Evolutionary conservation across 2,329 filamentous ascomycete genomes (phyloP), one percentile per base, ranked within the genome.

Genomic region (Microsporum ferrugineum): DNA sequence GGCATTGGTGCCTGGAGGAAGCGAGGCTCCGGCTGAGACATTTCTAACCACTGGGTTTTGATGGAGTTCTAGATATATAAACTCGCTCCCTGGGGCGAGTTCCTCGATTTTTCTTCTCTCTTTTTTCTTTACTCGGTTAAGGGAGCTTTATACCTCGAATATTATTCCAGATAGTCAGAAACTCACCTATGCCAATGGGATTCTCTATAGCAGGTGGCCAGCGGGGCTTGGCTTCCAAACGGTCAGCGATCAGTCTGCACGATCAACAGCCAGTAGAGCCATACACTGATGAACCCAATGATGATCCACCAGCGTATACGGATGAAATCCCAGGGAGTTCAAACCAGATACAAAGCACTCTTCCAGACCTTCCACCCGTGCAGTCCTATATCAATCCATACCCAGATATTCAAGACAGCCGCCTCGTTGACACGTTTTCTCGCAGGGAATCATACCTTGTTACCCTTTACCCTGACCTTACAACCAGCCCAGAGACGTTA

Each of bases 401-500:
- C 31, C 31, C 31, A 36, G 49, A 55, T 1, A n/a, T 55, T 10
- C 12, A 4, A 23, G 49, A 31, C 5, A 36, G 55, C 3, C 55
- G 55, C 14, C 17, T 41, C 12, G 55, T 57, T 17, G 31, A 55
- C 3, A 55, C 49, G 8, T 17, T 29, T 29, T 57, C 55, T 17
- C 17, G 39, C 17, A 39, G 10, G 17, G 55, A 58, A 33, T 59
- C 63, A 23, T 63, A 64, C 17, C 64, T 61, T 3, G 60, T 69
- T 45, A 64, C 67, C 68, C 68, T 84, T 59, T 73, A 66, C 34
- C 64, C 67, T 6, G 63, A 65, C 23, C 60, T 70, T 4, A 63
- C 64, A 8, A 62, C 63, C 0, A 66, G 66, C 34, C 65, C 69
- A 14, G 61, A 64, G 29, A 61, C 62, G 29, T 64, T 72, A 8